Conservation (phyloP, 1,284 basidiomycete genomes). For the Sphaerobolus stellatus region DNA sequence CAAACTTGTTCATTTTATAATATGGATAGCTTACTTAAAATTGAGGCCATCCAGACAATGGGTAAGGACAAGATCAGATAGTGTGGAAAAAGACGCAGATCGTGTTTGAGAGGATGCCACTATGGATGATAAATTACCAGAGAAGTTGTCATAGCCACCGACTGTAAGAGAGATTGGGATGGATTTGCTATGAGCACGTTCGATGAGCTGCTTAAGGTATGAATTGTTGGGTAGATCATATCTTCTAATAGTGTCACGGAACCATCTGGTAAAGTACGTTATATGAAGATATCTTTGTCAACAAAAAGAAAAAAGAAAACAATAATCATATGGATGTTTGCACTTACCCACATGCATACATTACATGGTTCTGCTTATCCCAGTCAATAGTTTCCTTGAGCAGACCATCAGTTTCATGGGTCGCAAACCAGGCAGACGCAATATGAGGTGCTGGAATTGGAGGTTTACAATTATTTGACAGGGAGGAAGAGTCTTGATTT, state of each 20-base stretch:
- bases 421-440: no score
- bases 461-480: no score
- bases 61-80: conserved; percentile 55
- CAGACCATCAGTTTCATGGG: no score
- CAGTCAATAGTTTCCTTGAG: no score
- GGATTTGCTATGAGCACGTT: conserved; percentile 23
- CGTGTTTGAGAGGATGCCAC: conserved; percentile 62
- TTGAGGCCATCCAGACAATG: conserved; percentile 83
- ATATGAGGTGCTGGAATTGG: no score
- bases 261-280: neutral
- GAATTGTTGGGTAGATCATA: no score
- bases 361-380: conserved; percentile 51
- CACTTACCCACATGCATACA: conserved; percentile 42
- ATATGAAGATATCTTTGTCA: neutral
- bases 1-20: neutral
- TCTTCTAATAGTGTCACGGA: no score
- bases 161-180: conserved; percentile 77
- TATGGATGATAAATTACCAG: conserved; percentile 73
- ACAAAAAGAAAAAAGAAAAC: neutral
- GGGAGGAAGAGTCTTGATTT: no score
- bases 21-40: conserved; percentile 77
- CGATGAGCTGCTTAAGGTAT: conserved; percentile 2
- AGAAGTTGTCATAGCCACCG: conserved; percentile 87
- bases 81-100: conserved; percentile 63
- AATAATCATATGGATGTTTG: neutral